Conservation (phyloP, 768 basidiomycete genomes). For the Lactarius indigo region DNA sequence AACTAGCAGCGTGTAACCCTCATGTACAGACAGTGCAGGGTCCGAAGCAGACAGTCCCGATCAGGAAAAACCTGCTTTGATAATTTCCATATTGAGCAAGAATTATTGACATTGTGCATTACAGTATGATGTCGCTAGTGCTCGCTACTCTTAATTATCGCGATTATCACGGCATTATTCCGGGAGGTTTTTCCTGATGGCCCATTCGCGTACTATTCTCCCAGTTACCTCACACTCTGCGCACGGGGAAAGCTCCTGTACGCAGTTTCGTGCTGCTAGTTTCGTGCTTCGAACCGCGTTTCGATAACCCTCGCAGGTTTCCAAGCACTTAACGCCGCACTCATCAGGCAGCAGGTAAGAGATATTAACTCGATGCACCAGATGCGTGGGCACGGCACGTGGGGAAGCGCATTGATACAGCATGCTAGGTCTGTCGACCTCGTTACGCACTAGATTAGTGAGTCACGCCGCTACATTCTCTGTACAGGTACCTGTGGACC, state of each 20-base stretch:
- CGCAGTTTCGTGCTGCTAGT: slow-evolving; percentile 83
- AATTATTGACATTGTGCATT: no score
- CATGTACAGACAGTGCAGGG: slow-evolving; percentile 43
- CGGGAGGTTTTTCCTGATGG: no score
- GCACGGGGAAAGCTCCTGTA: slow-evolving; percentile 73
- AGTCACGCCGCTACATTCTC: slow-evolving; percentile 80
- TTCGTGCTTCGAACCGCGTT: slow-evolving; percentile 80
- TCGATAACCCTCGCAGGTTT: slow-evolving; percentile 70
- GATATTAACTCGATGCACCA: slow-evolving; percentile 38
- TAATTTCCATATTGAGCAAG: no score
- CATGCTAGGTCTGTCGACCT: slow-evolving; percentile 70
- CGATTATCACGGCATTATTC: no score
- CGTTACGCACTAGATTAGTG: slow-evolving; percentile 53
- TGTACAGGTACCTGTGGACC: slow-evolving; percentile 44
- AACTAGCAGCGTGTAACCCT: no score
- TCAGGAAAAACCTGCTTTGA: no score
- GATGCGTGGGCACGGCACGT: slow-evolving; percentile 75
- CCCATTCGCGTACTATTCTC: no score
- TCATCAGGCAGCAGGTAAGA: slow-evolving; percentile 42
- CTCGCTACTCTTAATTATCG: no score
- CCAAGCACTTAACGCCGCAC: slow-evolving; percentile 53
- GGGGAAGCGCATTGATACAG: slow-evolving; percentile 76
- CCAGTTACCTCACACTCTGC: no score
- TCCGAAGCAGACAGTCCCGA: slow-evolving; percentile 48
- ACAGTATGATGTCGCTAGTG: no score